Base-by-base conservation (phyloP, 140 eudicot genomes). In the Oenanthe javanica region DNA sequence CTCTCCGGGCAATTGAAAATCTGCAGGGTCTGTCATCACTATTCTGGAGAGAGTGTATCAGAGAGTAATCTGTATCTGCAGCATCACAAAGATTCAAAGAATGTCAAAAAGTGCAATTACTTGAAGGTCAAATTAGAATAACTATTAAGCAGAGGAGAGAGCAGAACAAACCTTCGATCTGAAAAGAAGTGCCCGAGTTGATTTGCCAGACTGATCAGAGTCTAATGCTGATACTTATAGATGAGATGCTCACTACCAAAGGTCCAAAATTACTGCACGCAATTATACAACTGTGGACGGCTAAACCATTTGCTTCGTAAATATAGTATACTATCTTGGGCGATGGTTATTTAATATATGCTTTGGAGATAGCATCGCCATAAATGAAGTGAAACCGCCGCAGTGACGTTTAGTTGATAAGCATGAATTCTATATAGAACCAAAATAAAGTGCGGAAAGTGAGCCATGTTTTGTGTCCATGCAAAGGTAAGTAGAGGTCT, bases 1-100 rank as follows among this genome's bases (percentile, higher is more conserved):
- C 79, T 89, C 86, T 3, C 89, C 88, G 5, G 85, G 92, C 14
- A 89, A 88, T 78, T 80, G 75, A 42, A 85, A 81, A 72, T 91
- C 94, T 0, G 91, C 81, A 21, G 89, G 36, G 25, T 73, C 90
- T 27, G 72, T 71, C 19, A 80, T 88, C 82, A 82, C 90, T 90
- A 90, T 89, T 47, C 43, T 12, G 43, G 43, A 12, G 16, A 10
- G 14, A 8, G 43, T 10, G 16, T 0, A 23, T 66, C 72, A 9
- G 42, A 63, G 3, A 40, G 75, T 38, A 40, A 16, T 70, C 75
- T 38, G 9, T 70, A 13, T 70, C 49, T 70, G 75, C 45, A 70
- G 19, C 16, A 0, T 31, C 75, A 70, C 8, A 12, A 36, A 45
- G 16, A 70, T 36, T 38, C 43, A 23, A 42, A 42, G 4, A 23